Evolutionary conservation across 192 early-diverging fungal genomes (phyloP).

Genomic region (Coemansia pectinata): DNA sequence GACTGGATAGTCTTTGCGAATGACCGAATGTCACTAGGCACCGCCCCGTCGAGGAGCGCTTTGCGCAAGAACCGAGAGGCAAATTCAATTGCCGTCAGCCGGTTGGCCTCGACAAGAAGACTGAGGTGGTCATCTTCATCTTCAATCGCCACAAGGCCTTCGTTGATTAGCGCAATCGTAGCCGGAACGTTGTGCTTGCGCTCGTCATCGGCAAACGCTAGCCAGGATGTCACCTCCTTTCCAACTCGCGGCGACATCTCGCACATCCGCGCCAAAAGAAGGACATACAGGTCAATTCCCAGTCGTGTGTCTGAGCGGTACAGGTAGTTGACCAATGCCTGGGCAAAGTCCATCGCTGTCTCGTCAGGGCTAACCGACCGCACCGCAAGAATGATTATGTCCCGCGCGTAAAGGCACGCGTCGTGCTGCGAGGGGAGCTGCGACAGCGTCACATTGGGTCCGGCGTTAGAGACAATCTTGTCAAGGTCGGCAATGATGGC

Average conservation of each 20-base stretch:
- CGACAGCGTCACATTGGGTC: slow-evolving; percentile 50
- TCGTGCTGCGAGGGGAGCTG: slow-evolving; percentile 79
- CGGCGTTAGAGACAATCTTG: slow-evolving; percentile 61
- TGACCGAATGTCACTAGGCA: slow-evolving; percentile 57
- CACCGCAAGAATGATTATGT: slow-evolving; percentile 72
- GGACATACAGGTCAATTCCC: slow-evolving; percentile 79
- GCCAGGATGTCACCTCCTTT: slow-evolving; percentile 88
- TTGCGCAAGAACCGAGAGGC: slow-evolving; percentile 73
- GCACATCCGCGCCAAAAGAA: slow-evolving; percentile 81
- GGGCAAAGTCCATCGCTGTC: slow-evolving; percentile 80
- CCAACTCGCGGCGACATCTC: slow-evolving; percentile 77
- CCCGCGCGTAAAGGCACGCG: slow-evolving; percentile 68
- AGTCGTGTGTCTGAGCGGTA: slow-evolving; percentile 78
- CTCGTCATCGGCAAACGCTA: slow-evolving; percentile 93
- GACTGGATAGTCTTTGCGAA: slow-evolving; percentile 75
- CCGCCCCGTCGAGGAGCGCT: slow-evolving; percentile 57
- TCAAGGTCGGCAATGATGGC: slow-evolving; percentile 79
- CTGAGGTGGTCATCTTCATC: slow-evolving; percentile 93
- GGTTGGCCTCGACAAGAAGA: slow-evolving; percentile 76
- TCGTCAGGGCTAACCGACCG: slow-evolving; percentile 77
- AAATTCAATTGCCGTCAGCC: slow-evolving; percentile 73
- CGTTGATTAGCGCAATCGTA: slow-evolving; percentile 78
- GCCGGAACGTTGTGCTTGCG: slow-evolving; percentile 89
- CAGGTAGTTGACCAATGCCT: slow-evolving; percentile 83
- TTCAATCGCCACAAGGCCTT: slow-evolving; percentile 68